Evolutionary conservation across 148 eudicot species (phyloP).

Genomic region (Cornus kousa): DNA sequence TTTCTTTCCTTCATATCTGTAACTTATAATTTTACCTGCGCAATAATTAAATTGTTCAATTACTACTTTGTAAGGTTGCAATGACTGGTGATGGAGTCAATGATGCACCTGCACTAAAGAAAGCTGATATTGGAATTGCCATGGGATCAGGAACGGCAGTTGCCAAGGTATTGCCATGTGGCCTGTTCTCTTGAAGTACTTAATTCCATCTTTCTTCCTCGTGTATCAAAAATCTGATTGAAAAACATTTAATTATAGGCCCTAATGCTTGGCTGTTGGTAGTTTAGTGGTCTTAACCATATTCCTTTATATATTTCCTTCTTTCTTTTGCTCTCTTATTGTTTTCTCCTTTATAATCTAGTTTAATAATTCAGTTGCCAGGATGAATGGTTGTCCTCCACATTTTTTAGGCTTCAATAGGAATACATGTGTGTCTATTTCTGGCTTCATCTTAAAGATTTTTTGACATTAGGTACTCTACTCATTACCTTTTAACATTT

Average conservation of each 20-base stretch:
- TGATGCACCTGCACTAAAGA: slow-evolving; percentile 98
- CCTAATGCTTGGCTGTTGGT: too few species aligned
- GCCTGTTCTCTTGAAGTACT: background rate
- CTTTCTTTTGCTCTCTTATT: background rate
- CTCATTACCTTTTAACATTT: background rate
- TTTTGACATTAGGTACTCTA: too few species aligned
- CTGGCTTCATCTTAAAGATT: background rate
- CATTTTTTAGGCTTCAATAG: background rate
- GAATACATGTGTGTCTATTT: background rate
- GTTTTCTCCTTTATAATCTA: too few species aligned
- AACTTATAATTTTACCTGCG: background rate
- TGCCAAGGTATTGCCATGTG: slow-evolving; percentile 66
- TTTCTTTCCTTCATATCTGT: background rate
- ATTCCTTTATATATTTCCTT: background rate
- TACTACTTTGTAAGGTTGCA: slow-evolving; percentile 62
- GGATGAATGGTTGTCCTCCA: too few species aligned
- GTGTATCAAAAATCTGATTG: background rate
- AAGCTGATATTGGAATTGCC: slow-evolving; percentile 97
- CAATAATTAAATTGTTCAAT: slow-evolving; percentile 5
- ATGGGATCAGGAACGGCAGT: slow-evolving; percentile 99
- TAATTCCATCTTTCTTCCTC: slow-evolving; percentile 7
- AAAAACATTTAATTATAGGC: too few species aligned
- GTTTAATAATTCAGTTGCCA: too few species aligned
- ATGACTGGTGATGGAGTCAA: slow-evolving; percentile 99
- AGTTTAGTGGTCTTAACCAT: too few species aligned